Conservation (phyloP, 495 filamentous ascomycete genomes). For the Hypoxylon subgilvum region DNA sequence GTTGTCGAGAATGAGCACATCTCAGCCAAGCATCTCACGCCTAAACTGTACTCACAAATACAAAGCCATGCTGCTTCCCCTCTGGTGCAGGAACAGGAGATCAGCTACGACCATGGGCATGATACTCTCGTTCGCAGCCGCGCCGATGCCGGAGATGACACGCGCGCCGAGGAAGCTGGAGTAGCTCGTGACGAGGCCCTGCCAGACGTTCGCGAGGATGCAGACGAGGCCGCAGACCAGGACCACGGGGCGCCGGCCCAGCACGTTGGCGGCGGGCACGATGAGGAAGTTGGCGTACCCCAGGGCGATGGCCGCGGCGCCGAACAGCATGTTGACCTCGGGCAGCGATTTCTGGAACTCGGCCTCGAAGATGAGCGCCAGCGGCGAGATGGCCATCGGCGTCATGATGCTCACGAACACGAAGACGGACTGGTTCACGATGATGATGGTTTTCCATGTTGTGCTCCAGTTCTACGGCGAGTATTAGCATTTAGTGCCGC, state of each 20-base stretch:
- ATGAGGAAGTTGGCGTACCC: constrained; percentile 71
- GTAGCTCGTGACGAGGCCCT: constrained; percentile 62
- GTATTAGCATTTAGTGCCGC: neutral
- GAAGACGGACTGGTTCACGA: constrained; percentile 55
- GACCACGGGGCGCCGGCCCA: constrained; percentile 64
- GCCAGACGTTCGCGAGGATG: constrained; percentile 64
- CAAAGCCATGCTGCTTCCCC: constrained; percentile 66
- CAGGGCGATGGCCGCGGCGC: constrained; percentile 66
- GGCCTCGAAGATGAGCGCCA: constrained; percentile 62
- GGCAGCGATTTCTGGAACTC: constrained; percentile 61
- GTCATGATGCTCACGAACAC: constrained; percentile 66
- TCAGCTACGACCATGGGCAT: constrained; percentile 67
- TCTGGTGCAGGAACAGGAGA: constrained; percentile 67
- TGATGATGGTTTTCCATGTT: constrained; percentile 52
- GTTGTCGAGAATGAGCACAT: neutral
- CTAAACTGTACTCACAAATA: constrained; percentile 57
- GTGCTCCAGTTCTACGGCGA: constrained; percentile 43
- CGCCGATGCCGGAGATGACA: constrained; percentile 66
- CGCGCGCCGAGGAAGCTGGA: constrained; percentile 66
- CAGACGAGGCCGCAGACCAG: constrained; percentile 63
- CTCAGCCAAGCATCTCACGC: constrained; percentile 21
- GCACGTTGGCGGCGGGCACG: constrained; percentile 65
- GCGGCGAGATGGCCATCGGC: constrained; percentile 63
- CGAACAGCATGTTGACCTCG: constrained; percentile 58
- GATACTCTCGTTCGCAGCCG: constrained; percentile 61